Evolutionary conservation across 805 yeast species (phyloP).

Genomic region (Saitoella complicata): DNA sequence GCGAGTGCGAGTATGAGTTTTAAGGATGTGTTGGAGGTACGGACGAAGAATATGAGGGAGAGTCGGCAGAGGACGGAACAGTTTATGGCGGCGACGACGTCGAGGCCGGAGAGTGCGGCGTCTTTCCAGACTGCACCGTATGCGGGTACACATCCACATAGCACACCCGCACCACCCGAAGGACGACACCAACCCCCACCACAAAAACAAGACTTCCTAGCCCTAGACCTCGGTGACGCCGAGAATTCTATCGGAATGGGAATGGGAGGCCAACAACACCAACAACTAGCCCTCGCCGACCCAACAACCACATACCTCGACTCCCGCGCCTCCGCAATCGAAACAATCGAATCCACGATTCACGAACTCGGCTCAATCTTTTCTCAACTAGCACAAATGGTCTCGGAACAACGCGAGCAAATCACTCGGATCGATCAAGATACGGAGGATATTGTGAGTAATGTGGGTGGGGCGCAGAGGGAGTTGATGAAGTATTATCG

Average conservation of each 20-base stretch:
- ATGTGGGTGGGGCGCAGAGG: conserved; percentile 85
- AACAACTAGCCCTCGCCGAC: too few species aligned
- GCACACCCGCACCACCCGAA: too few species aligned
- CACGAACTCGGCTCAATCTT: conserved; percentile 91
- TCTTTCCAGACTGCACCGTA: too few species aligned
- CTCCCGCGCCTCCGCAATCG: conserved; percentile 79
- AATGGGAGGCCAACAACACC: too few species aligned
- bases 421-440: conserved; percentile 90
- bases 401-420: conserved; percentile 90
- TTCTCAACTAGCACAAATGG: conserved; percentile 93
- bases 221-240: too few species aligned
- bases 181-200: too few species aligned
- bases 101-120: conserved; percentile 1
- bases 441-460: conserved; percentile 81
- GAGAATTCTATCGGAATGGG: too few species aligned
- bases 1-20: conserved; percentile 86
- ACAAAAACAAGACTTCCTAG: too few species aligned
- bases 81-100: conserved; percentile 38
- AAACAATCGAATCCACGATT: conserved; percentile 90
- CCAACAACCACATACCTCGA: conserved; percentile 39
- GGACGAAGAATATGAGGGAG: conserved; percentile 68
- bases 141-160: too few species aligned
- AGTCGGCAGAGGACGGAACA: conserved; percentile 72
- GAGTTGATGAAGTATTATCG: conserved; percentile 83
- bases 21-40: conserved; percentile 69